These are phyloP conservation scores for Protomyces pachydermus DNA, from an alignment of 1,139 yeast species.

Conservation along the genomic window DNA sequence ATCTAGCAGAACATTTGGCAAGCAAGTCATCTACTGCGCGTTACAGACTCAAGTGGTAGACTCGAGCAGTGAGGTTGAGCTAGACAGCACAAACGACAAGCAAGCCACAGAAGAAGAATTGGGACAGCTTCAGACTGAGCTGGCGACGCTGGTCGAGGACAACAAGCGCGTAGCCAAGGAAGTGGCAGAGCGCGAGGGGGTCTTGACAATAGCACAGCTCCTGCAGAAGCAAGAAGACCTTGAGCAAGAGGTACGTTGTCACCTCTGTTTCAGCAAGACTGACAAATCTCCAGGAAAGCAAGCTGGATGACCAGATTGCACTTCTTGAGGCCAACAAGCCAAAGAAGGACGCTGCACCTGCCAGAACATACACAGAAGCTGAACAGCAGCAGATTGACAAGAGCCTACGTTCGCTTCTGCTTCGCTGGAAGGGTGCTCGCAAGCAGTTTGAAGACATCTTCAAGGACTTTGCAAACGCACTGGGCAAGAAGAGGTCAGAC, in stretches of 20 bases:
- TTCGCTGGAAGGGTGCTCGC: not conserved
- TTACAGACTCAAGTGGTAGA: not conserved
- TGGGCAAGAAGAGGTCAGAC: conserved; percentile 8
- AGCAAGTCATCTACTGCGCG: not conserved
- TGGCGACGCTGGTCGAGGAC: not conserved
- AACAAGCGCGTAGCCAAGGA: not conserved
- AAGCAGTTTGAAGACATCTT: conserved; percentile 12
- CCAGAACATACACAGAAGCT: not conserved
- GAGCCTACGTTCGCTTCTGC: not conserved
- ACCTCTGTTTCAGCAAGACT: not conserved
- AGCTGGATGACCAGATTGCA: not conserved
- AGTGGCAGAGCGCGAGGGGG: not conserved
- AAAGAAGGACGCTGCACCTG: not conserved
- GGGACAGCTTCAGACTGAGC: not conserved
- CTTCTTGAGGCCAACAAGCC: not conserved
- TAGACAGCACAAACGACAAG: not conserved
- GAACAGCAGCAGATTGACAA: conserved; percentile 7
- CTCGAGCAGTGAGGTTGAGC: not conserved
- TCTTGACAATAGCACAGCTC: not conserved
- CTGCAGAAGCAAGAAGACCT: not conserved
- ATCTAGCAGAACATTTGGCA: not conserved
- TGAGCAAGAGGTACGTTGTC: not conserved
- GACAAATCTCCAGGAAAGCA: conserved; percentile 6
- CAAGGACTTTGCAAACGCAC: conserved; percentile 2
- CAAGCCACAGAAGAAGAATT: not conserved